Base-by-base conservation (phyloP, 148 eudicot species). In the Fallopia convolvulus region DNA sequence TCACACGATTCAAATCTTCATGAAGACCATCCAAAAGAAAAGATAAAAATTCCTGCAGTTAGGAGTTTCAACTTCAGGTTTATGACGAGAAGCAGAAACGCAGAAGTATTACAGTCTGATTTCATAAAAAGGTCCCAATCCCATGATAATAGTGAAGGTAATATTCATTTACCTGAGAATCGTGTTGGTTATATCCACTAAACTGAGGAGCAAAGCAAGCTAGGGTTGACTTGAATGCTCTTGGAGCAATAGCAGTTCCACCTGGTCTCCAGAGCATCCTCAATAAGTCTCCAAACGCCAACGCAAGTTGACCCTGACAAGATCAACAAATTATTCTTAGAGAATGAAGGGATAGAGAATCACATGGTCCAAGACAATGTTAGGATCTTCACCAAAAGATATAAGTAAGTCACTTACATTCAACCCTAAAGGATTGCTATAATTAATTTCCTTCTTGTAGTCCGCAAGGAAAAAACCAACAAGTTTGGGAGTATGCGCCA, bases 1-100 rank as follows among this genome's bases (percentile, higher is more conserved):
- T 94, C 74, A 90, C 95, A 74, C 95, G 93, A 83, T 94, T 94
- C 76, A 94, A 86, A 82, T 92, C 98, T 88, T 94, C 95, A 81
- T 89, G 97, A 49, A 94, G 95, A 32, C 93, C 93, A 87, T 94
- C 93, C 90, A 94, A 85, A 63, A 94, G 84, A 84, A 90, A 92
- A 52, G 97, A 85, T 80, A 94, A 87, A 74, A 94, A 86, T 77
- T 94, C 98, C 98, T 94, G 80, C 76, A 77, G 20, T 75, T 66
- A 79, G 46, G 68, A 39, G 65, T 5, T 39, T 42, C 36, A 58
- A 15, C 70, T 6, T 63, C 50, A 21, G 50, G 74, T 17, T 39
- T 41, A 71, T 20, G 30, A 71, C 12, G 74, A 71, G 52, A 72
- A 47, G 52, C 50, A 72, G 14, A 72, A 72, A 18, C 74, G 41